These are phyloP conservation scores for Coniochaeta sp. DNA, from an alignment of 2,329 filamentous ascomycete genomes.

Conservation along the genomic window DNA sequence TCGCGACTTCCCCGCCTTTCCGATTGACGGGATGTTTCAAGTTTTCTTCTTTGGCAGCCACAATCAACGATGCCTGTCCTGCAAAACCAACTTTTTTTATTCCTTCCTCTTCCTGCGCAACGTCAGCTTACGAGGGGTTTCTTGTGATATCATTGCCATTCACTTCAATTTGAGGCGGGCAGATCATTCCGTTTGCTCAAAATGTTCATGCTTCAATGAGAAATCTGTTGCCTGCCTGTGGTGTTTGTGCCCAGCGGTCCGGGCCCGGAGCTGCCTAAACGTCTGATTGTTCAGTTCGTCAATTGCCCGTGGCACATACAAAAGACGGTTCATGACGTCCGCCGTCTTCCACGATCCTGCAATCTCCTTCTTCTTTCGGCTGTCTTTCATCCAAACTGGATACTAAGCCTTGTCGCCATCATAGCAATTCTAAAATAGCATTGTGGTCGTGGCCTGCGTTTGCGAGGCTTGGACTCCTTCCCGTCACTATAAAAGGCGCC, in stretches of 20 bases:
- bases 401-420: background rate
- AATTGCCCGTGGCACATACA: background rate
- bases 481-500: background rate
- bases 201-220: no score
- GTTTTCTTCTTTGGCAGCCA: background rate
- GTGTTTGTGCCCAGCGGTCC: no score
- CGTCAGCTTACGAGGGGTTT: background rate
- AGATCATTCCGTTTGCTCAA: background rate
- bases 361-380: background rate
- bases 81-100: background rate
- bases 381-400: background rate
- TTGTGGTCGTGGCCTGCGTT: background rate
- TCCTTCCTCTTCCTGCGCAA: background rate
- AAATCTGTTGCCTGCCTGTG: no score
- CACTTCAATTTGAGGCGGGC: no score
- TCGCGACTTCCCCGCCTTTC: slow-evolving; percentile 2
- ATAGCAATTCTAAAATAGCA: background rate
- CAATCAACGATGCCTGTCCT: background rate
- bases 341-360: background rate
- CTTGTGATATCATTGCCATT: background rate
- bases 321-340: background rate
- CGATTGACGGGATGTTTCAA: slow-evolving; percentile 2
- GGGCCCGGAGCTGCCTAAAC: background rate
- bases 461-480: background rate
- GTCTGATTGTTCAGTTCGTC: background rate